Evolutionary conservation across 2,329 filamentous ascomycete species (phyloP).

Genomic region (Pestalotiopsis sp.): DNA sequence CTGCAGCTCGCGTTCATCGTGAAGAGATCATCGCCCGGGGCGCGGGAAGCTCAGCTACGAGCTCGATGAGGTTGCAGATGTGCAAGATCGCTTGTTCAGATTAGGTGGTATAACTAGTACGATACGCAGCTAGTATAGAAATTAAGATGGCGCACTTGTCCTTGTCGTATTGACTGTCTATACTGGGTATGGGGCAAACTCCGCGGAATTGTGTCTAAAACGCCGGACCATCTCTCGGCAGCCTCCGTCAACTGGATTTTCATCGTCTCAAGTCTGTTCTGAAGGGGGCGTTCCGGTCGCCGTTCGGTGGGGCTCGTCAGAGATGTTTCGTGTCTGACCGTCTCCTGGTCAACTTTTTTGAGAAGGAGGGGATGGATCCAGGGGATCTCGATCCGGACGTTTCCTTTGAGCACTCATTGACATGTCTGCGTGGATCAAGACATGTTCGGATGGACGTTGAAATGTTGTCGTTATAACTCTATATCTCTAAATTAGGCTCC

Average conservation of each 20-base stretch:
- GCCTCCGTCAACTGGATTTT: slow-evolving; percentile 18
- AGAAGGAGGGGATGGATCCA: slow-evolving; percentile 7
- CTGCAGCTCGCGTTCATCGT: neutral
- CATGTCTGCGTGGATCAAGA: neutral
- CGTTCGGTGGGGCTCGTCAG: slow-evolving; percentile 21
- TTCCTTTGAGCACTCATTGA: neutral
- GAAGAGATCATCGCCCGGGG: neutral
- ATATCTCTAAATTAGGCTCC: neutral
- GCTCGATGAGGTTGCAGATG: neutral
- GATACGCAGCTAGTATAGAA: no score
- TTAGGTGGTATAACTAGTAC: no score
- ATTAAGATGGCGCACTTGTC: neutral
- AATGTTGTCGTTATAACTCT: neutral
- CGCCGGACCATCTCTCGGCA: slow-evolving; percentile 12
- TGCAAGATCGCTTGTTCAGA: neutral
- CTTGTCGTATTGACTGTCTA: neutral
- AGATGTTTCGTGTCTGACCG: slow-evolving; percentile 20
- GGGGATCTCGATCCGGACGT: neutral
- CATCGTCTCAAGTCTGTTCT: slow-evolving; percentile 10
- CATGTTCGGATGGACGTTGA: neutral
- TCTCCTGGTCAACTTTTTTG: slow-evolving; percentile 3
- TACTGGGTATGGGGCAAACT: neutral
- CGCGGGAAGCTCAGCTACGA: neutral
- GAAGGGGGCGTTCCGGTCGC: slow-evolving; percentile 22
- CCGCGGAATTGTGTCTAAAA: neutral